These are phyloP conservation scores for Brassica juncea DNA, from an alignment of 345 rosid species.

Conservation along the genomic window DNA sequence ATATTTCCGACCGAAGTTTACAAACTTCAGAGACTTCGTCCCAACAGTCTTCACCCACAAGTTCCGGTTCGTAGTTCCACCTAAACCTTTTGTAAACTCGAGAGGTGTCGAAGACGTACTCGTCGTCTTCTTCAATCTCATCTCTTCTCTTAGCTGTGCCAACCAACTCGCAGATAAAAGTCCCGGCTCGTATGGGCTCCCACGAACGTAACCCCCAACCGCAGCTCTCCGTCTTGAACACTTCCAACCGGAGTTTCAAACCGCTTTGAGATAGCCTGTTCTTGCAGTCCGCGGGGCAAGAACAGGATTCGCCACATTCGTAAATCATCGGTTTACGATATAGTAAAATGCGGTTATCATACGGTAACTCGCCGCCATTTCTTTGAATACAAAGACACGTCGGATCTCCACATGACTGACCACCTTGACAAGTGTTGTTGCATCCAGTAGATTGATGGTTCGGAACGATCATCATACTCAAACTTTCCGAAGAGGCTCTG, in stretches of 20 bases:
- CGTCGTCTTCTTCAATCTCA: conserved; percentile 25
- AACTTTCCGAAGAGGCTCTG: neutral
- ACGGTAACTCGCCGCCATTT: conserved; percentile 41
- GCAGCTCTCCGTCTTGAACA: conserved; percentile 42
- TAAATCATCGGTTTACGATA: conserved; percentile 34
- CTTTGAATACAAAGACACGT: conserved; percentile 43
- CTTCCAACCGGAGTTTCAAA: conserved; percentile 44
- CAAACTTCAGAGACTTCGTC: conserved; percentile 29
- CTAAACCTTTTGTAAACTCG: conserved; percentile 17
- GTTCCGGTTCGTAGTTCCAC: conserved; percentile 33
- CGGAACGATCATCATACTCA: neutral
- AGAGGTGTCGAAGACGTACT: conserved; percentile 58
- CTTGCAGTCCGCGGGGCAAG: conserved; percentile 40
- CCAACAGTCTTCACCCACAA: conserved; percentile 16
- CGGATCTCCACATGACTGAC: neutral
- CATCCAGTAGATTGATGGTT: neutral
- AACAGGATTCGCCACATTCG: conserved; percentile 52
- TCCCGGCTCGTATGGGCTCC: conserved; percentile 46
- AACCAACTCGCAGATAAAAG: conserved; percentile 53
- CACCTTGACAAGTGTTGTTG: neutral
- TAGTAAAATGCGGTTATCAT: conserved; percentile 13
- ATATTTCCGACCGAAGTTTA: conserved; percentile 47
- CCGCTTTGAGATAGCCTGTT: conserved; percentile 46
- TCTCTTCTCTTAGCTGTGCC: conserved; percentile 29
- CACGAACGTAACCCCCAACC: conserved; percentile 58